A percentile compares a stretch with the other conserved stretches of the same genome.
These are phyloP conservation scores for Sarcodon sp. DNA, from an alignment of 768 basidiomycete genomes.

Conservation along the genomic window DNA sequence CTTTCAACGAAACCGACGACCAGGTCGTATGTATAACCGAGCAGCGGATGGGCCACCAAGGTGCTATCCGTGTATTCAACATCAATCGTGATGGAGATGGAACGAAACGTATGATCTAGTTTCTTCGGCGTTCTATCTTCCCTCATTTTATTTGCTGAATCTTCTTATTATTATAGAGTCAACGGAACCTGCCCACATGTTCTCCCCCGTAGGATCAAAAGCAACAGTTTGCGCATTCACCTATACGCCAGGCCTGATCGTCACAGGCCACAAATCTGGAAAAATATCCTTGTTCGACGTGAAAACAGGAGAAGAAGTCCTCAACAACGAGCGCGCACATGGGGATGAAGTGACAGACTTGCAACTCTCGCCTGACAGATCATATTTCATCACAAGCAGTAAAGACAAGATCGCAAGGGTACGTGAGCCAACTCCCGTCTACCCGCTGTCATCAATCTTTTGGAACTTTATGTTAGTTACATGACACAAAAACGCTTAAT, in stretches of 20 bases:
- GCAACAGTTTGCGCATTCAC: constrained; percentile 96
- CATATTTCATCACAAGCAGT: constrained; percentile 92
- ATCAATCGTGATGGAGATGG: constrained; percentile 79
- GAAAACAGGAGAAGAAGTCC: constrained; percentile 73
- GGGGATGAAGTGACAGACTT: constrained; percentile 82
- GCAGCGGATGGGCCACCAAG: constrained; percentile 89
- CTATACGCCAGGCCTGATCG: constrained; percentile 58
- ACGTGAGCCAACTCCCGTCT: constrained; percentile 13
- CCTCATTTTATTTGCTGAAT: neutral
- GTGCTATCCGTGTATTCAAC: constrained; percentile 82
- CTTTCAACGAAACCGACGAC: constrained; percentile 77
- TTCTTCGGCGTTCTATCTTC: neutral
- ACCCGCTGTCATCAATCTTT: neutral
- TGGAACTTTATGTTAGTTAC: constrained; percentile 34
- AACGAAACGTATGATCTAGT: constrained; percentile 53
- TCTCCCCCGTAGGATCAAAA: constrained; percentile 87
- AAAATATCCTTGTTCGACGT: constrained; percentile 89
- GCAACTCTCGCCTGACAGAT: constrained; percentile 79
- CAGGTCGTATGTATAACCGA: constrained; percentile 90
- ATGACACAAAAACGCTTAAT: constrained; percentile 78
- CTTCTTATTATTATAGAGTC: constrained; percentile 41
- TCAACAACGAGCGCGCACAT: constrained; percentile 81
- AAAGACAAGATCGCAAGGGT: constrained; percentile 96
- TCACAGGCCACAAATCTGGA: constrained; percentile 95
- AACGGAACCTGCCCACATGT: constrained; percentile 60